Conservation (phyloP, 2,329 filamentous ascomycete genomes). For the Talaromyces sp. region DNA sequence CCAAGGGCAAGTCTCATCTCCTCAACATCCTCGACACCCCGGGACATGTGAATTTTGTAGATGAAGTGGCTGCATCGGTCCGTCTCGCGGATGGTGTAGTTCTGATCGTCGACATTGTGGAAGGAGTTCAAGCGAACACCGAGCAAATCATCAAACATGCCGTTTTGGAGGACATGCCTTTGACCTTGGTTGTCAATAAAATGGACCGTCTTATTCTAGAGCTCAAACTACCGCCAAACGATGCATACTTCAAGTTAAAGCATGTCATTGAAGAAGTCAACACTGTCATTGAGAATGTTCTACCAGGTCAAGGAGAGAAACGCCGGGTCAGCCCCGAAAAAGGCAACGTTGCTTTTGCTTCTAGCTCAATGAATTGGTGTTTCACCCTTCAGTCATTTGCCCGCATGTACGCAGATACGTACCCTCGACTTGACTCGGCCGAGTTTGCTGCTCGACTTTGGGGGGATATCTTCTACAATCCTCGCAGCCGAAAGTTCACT, state of each 20-base stretch:
- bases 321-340: conserved; percentile 90
- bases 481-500: conserved; percentile 85
- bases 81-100: conserved; percentile 90
- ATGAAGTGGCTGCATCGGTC: conserved; percentile 88
- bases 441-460: conserved; percentile 87
- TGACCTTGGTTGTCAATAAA: conserved; percentile 94
- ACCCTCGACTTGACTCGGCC: conserved; percentile 75
- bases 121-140: conserved; percentile 98
- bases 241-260: conserved; percentile 98
- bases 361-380: conserved; percentile 92
- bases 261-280: conserved; percentile 99
- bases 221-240: conserved; percentile 87
- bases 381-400: conserved; percentile 94
- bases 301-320: conserved; percentile 77
- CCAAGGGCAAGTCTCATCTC: conserved; percentile 90
- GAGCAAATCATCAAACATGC: conserved; percentile 98
- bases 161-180: conserved; percentile 81
- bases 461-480: conserved; percentile 97
- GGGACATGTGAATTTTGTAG: conserved; percentile 97
- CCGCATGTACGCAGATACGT: conserved; percentile 92
- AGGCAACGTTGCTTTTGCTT: conserved; percentile 97
- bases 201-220: conserved; percentile 94
- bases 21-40: conserved; percentile 95
- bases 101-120: conserved; percentile 91
- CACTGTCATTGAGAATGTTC: conserved; percentile 84